These are phyloP conservation scores for Osmanthus fragrans DNA, from an alignment of 257 asterid species.

Conservation along the genomic window DNA sequence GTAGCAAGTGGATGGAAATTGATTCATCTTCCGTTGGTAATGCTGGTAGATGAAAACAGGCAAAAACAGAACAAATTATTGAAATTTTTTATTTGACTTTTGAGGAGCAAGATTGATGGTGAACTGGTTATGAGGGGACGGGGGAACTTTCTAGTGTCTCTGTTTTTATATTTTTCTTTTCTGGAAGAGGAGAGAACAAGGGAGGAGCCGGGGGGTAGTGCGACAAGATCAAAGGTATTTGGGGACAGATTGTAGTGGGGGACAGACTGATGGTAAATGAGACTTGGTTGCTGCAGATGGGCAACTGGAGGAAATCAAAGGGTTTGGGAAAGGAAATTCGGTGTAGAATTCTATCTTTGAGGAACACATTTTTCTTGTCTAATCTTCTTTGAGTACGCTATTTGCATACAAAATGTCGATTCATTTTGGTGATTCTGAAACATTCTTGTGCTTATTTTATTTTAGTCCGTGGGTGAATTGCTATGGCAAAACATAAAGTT, in stretches of 20 bases:
- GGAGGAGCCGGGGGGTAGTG: not conserved
- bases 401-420: not conserved
- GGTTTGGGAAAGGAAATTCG: not conserved
- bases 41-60: not conserved
- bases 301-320: not conserved
- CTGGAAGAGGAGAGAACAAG: not conserved
- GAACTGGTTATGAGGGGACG: not conserved
- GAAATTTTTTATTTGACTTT: not conserved
- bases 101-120: not conserved
- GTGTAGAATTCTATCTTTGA: not conserved
- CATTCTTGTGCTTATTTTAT: not conserved
- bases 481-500: slow-evolving; percentile 4
- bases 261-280: not conserved
- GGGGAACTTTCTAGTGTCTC: not conserved
- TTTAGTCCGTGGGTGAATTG: not conserved
- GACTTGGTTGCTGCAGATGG: not conserved
- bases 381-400: not conserved
- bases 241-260: not conserved
- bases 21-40: not conserved
- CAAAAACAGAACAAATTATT: not conserved
- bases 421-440: not conserved
- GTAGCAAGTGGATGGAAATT: not conserved
- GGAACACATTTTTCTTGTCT: not conserved
- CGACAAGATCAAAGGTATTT: not conserved
- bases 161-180: not conserved